Conservation (phyloP, 2,329 filamentous ascomycete species). For the Trichoderma lentiforme region DNA sequence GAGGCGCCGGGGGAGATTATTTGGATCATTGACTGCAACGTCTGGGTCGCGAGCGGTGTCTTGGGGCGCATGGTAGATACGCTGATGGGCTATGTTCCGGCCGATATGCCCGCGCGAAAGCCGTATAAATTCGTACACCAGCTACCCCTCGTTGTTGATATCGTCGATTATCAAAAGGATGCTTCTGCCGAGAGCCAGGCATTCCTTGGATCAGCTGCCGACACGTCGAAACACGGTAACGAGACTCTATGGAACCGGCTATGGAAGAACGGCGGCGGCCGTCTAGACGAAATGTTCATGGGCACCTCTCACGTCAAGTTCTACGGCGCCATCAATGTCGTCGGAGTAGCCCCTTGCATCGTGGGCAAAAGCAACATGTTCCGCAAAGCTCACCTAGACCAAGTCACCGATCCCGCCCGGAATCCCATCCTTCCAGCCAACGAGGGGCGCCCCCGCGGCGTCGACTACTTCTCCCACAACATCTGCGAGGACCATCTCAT, state of each 20-base stretch:
- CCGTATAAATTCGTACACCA: slow-evolving; percentile 94
- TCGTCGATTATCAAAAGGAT: slow-evolving; percentile 35
- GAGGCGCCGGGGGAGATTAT: slow-evolving; percentile 85
- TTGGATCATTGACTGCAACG: slow-evolving; percentile 95
- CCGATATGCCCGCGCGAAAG: slow-evolving; percentile 44
- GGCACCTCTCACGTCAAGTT: slow-evolving; percentile 93
- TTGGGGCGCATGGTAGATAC: slow-evolving; percentile 86
- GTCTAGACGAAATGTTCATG: slow-evolving; percentile 93
- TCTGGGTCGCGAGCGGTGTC: slow-evolving; percentile 81
- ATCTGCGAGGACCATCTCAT: slow-evolving; percentile 98
- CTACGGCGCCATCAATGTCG: slow-evolving; percentile 94
- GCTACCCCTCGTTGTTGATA: slow-evolving; percentile 84
- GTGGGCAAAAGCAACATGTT: slow-evolving; percentile 99
- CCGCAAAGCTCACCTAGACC: slow-evolving; percentile 82
- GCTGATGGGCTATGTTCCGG: slow-evolving; percentile 63
- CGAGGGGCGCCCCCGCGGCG: slow-evolving; percentile 55
- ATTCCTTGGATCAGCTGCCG: slow-evolving; percentile 35
- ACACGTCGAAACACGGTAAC: slow-evolving; percentile 30
- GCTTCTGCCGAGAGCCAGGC: slow-evolving; percentile 25
- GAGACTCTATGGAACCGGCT: slow-evolving; percentile 26
- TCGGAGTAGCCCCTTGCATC: slow-evolving; percentile 85
- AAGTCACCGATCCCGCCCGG: slow-evolving; percentile 54
- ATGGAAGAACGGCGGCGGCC: slow-evolving; percentile 61
- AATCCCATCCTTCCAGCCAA: slow-evolving; percentile 43
- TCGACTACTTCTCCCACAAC: slow-evolving; percentile 91